Percentiles rank a stretch among this genome's conserved stretches.
Evolutionary conservation across 2,329 filamentous ascomycete species (phyloP).

Genomic region (Aspergillus melleus): DNA sequence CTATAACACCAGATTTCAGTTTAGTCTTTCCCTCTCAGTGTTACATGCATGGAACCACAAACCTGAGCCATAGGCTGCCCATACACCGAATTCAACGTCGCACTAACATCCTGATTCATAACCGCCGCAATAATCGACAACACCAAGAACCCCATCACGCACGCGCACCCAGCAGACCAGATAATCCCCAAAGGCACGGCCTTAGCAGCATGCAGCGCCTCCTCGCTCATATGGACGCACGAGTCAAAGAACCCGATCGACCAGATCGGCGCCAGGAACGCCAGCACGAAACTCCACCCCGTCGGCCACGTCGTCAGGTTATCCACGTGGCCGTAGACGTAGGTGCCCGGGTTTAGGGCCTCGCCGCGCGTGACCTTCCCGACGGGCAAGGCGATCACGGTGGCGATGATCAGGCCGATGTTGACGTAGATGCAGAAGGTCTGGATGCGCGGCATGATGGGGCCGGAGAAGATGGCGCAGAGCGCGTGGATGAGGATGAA

Average conservation of each 20-base stretch:
- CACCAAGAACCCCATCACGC: slow-evolving; percentile 59
- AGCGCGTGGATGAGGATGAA: slow-evolving; percentile 57
- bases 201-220: slow-evolving; percentile 60
- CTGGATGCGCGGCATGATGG: slow-evolving; percentile 61
- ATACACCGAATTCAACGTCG: slow-evolving; percentile 50
- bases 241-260: slow-evolving; percentile 56
- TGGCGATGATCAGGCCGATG: slow-evolving; percentile 55
- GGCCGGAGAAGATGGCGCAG: slow-evolving; percentile 53
- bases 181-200: slow-evolving; percentile 62
- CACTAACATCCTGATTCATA: slow-evolving; percentile 54
- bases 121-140: slow-evolving; percentile 59
- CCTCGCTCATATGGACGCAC: slow-evolving; percentile 62
- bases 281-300: slow-evolving; percentile 60
- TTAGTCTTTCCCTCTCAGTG: not conserved
- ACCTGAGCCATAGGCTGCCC: slow-evolving; percentile 60
- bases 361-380: slow-evolving; percentile 40
- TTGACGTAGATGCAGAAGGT: slow-evolving; percentile 58
- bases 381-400: slow-evolving; percentile 58
- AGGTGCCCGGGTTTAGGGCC: slow-evolving; percentile 41
- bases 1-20: slow-evolving; percentile 25
- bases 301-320: slow-evolving; percentile 61
- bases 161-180: slow-evolving; percentile 52
- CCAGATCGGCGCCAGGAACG: slow-evolving; percentile 64
- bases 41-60: too few species aligned
- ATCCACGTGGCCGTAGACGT: slow-evolving; percentile 57